A percentile compares a stretch with the other conserved stretches of the same genome.
phyloP scores from a whole-genome alignment of 2,329 filamentous ascomycete genomes.

The Trematosphaeria pertusa region DNA sequence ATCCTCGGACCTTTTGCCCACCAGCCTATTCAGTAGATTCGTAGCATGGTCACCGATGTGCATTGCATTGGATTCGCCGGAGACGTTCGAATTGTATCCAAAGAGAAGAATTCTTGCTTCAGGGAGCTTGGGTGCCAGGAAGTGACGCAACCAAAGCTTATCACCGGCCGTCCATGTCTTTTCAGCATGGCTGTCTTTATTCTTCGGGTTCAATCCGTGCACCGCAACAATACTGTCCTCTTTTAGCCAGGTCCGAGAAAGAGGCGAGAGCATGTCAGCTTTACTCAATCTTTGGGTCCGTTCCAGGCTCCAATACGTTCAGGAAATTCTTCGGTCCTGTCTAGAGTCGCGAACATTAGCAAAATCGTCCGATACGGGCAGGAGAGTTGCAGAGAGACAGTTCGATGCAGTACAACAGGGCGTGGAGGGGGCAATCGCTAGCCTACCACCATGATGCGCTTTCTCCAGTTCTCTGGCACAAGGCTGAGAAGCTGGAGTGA shows the following conservation, averaged over 20 bases:
- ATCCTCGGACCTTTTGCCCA: slow-evolving; percentile 1
- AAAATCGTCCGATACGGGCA: too few species aligned
- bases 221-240: slow-evolving; percentile 11
- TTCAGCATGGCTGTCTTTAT: slow-evolving; percentile 8
- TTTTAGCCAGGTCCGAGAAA: not conserved
- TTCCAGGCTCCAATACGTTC: slow-evolving; percentile 6
- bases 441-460: too few species aligned
- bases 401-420: too few species aligned
- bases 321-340: slow-evolving; percentile 6
- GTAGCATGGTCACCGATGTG: slow-evolving; percentile 10
- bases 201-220: slow-evolving; percentile 13
- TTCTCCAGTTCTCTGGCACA: too few species aligned
- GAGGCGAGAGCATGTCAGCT: not conserved
- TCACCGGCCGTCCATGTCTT: slow-evolving; percentile 10
- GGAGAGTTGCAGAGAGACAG: too few species aligned
- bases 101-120: slow-evolving; percentile 12
- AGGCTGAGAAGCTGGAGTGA: too few species aligned
- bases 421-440: too few species aligned
- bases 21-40: slow-evolving; percentile 12
- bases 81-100: slow-evolving; percentile 11
- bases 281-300: slow-evolving; percentile 16
- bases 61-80: slow-evolving; percentile 4
- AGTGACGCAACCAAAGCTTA: slow-evolving; percentile 13
- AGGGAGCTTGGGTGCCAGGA: slow-evolving; percentile 6
- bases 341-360: slow-evolving; percentile 10